Evolutionary conservation across 768 basidiomycete species (phyloP), one percentile per base, ranked within the genome.

Genomic region (Pulveroboletus ravenelii): DNA sequence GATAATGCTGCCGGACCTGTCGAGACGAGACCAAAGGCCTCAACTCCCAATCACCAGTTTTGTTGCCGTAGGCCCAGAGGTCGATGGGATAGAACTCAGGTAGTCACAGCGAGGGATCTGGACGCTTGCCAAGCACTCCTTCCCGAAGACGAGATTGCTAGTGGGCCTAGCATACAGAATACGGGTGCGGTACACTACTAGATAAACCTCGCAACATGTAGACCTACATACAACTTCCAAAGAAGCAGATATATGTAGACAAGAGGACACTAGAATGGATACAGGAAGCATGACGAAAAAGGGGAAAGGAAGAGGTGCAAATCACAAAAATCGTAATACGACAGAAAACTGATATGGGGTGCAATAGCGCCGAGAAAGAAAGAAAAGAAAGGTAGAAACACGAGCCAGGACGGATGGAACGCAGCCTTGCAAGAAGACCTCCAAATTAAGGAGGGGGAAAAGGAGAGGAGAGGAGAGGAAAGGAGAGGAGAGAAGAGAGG

Each of bases 211-310:
- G 42, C 52, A 50, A 61, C 45, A 30, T 52, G 49, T 62, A 63
- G 49, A 67, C 62, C 67, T 67, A 69, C 66, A 67, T 65, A 67
- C 66, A 65, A 54, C 62, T 61, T 62, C 52, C n/a, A 49, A 45
- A 5, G 53, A 49, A 53, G 49, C 50, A 60, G 64, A 62, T 68
- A 70, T 70, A 52, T 59, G 62, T 68, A 68, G 60, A 62, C 44
- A 59, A 62, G 53, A 59, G 51, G 56, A 66, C 63, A 62, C 58
- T 49, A 54, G 54, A 47, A 59, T 59, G 60, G 55, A 64, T 70
- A 68, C 66, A 63, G 52, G 59, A 51, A 66, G 66, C 66, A 67
- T 56, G 52, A 47, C 41, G 47, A 37, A 54, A 51, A 34, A 30
- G 23, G 30, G 18, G 29, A 3, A 30, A 39, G 29, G 25, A 35